These are phyloP conservation scores for Kalanchoe fedtschenkoi DNA, from an alignment of 164 flowering plant genomes.

Conservation along the genomic window DNA sequence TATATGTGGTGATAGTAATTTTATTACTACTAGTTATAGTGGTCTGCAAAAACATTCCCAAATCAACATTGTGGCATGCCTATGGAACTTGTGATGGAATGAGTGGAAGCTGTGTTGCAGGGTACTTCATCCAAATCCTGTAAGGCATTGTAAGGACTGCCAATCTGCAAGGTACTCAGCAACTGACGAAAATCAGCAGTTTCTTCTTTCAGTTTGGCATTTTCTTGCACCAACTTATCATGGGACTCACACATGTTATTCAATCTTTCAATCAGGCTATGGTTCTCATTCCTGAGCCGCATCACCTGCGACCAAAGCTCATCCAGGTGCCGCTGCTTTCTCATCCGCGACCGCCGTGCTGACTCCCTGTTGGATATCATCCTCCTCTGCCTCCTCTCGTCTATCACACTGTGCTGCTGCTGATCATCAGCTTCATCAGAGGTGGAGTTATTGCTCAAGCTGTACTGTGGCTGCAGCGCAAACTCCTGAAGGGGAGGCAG, in stretches of 20 bases:
- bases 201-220: constrained; percentile 2
- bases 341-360: constrained; percentile 9
- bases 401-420: constrained; percentile 1
- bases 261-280: constrained; percentile 2
- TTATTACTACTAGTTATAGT: background rate
- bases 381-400: constrained; percentile 7
- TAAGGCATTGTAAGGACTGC: constrained; percentile 2
- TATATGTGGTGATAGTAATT: background rate
- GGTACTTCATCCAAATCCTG: constrained; percentile 6
- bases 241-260: background rate
- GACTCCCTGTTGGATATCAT: constrained; percentile 10
- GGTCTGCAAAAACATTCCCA: background rate
- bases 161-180: background rate
- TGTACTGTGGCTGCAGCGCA: constrained; percentile 7
- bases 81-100: constrained; percentile 19
- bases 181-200: background rate
- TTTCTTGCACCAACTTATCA: background rate
- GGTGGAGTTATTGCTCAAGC: constrained; percentile 2
- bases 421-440: constrained; percentile 6
- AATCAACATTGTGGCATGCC: constrained; percentile 18
- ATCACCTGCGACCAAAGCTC: constrained; percentile 6
- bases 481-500: constrained; percentile 4
- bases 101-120: constrained; percentile 26
- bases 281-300: constrained; percentile 6
- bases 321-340: constrained; percentile 9